Base-by-base conservation (phyloP, 2,329 filamentous ascomycete genomes). In the Colletotrichum somersetense region DNA sequence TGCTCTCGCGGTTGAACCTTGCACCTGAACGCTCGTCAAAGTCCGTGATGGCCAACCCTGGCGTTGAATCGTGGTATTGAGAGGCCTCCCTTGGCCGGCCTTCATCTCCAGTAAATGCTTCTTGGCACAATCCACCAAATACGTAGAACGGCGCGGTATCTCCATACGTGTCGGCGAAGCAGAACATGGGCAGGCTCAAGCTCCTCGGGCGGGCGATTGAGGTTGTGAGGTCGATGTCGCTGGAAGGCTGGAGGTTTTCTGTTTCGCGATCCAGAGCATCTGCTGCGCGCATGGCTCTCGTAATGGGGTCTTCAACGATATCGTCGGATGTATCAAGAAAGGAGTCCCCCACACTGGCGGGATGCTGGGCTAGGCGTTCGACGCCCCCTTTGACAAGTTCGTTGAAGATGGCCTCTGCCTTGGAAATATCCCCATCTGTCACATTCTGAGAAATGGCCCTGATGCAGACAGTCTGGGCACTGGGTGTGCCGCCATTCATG, bases 21-120 rank as follows among this genome's bases (percentile, higher is more conserved):
- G 97, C 59, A 92, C 97, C 73, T 95, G 96, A 74, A 97, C 97
- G 77, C 83, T 95, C 26, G 81, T 85, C 77, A 86, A 87, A 75
- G 77, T 84, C 58, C 5, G 77, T 79, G 48, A 80, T 66, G n/a
- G 76, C 75, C 57, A 82, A 77, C 5, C 69, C 77, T 3, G 79
- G 77, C 18, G 77, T 73, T 72, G 50, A 23, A 18, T 23, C 20
- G 26, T 23, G 14, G 2, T 20, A n/a, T 14, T 38, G 46, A 30
- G 30, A 14, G 23, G 20, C 14, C 4, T 42, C 53, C 14, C 2
- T 12, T 18, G 26, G 14, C 10, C 14, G 30, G 1, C 50, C 68
- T n/a, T 61, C 52, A 7, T 69, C 59, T 30, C 46, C 48, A 3
- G 38, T n/a, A n/a, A 20, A 30, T 1, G 67, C 59, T 18, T 67